Evolutionary conservation across 2,329 filamentous ascomycete genomes (phyloP).

Genomic region (Rasamsonia emersonii): DNA sequence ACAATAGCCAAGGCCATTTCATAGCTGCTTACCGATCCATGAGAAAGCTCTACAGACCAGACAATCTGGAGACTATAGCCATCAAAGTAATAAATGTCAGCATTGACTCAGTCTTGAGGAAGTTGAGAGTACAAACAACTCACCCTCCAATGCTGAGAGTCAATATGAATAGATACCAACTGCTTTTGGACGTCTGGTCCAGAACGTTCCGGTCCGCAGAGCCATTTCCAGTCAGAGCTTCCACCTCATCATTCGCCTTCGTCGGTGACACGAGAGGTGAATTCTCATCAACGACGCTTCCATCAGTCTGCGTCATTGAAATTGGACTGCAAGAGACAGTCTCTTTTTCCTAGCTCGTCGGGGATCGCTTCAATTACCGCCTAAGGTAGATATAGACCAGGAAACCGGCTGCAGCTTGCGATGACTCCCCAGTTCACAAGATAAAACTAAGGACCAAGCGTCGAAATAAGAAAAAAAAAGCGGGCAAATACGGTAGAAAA

Average conservation of each 20-base stretch:
- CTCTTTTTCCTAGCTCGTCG: no score
- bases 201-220: slow-evolving; percentile 16
- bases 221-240: slow-evolving; percentile 1
- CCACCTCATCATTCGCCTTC: slow-evolving; percentile 10
- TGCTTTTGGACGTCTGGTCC: slow-evolving; percentile 60
- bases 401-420: no score
- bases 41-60: slow-evolving; percentile 91
- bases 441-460: no score
- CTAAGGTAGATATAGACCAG: no score
- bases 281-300: slow-evolving; percentile 15
- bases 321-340: no score
- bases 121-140: slow-evolving; percentile 55
- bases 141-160: slow-evolving; percentile 73
- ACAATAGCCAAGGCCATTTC: no score
- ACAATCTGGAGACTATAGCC: slow-evolving; percentile 67
- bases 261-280: slow-evolving; percentile 22
- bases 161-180: slow-evolving; percentile 76
- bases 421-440: no score
- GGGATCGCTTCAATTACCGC: no score
- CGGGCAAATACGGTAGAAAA: no score
- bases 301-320: slow-evolving; percentile 12
- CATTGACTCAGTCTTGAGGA: slow-evolving; percentile 95
- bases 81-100: slow-evolving; percentile 1
- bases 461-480: no score
- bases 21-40: slow-evolving; percentile 60